These are phyloP conservation scores for Zasmidium angulare DNA, from an alignment of 2,329 filamentous ascomycete species.

Conservation along the genomic window DNA sequence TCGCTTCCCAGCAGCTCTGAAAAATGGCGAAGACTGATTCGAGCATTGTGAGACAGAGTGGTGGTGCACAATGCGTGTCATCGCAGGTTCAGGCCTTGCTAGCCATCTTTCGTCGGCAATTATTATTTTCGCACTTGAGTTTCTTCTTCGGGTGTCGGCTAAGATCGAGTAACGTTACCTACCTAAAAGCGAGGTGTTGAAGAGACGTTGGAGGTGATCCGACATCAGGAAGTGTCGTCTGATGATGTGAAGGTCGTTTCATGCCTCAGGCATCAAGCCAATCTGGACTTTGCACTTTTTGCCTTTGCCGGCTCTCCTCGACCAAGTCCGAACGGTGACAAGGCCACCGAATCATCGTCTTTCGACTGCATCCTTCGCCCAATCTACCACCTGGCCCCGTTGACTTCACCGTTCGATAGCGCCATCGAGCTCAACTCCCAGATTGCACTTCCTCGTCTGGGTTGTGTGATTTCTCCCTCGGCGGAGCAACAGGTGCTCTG, in stretches of 20 bases:
- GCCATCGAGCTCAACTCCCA: background rate
- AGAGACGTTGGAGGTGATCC: too few relatives aligned
- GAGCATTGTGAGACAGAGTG: background rate
- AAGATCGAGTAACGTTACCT: too few relatives aligned
- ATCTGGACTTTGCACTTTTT: too few relatives aligned
- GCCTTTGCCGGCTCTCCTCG: background rate
- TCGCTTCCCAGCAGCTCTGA: background rate
- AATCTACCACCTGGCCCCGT: background rate
- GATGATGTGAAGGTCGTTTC: background rate
- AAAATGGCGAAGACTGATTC: background rate
- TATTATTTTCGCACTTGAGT: too few relatives aligned
- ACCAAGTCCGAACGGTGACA: background rate
- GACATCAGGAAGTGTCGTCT: too few relatives aligned
- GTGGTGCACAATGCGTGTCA: background rate
- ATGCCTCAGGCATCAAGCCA: background rate
- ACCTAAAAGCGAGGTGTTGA: too few relatives aligned
- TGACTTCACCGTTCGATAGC: background rate
- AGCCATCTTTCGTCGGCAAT: too few relatives aligned
- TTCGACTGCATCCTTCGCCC: background rate
- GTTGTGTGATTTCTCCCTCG: background rate
- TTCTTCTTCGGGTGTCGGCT: too few relatives aligned
- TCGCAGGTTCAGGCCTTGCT: background rate
- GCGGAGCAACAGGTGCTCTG: background rate
- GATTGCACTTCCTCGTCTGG: background rate
- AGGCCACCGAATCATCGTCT: background rate